phyloP scores from a whole-genome alignment of 768 basidiomycete genomes.

The Suillus weaverae region DNA sequence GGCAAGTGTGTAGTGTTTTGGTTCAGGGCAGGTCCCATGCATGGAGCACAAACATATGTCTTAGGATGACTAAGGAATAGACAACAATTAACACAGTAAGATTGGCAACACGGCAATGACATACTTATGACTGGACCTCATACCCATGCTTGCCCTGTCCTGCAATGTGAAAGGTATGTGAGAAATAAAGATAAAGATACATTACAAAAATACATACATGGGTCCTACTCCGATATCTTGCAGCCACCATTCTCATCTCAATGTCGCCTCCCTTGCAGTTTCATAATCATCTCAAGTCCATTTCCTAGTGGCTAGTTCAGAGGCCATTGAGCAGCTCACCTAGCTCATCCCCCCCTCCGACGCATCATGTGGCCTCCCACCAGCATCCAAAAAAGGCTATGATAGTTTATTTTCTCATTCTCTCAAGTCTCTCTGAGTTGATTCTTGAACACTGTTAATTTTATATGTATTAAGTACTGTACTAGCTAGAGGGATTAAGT shows the following conservation, averaged over 20 bases:
- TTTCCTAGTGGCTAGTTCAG: not conserved
- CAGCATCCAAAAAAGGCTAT: no score
- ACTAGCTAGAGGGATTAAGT: not conserved
- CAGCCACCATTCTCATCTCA: not conserved
- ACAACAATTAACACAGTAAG: not conserved
- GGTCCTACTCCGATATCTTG: not conserved
- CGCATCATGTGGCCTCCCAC: no score
- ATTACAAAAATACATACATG: not conserved
- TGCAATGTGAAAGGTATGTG: not conserved
- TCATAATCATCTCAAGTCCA: not conserved
- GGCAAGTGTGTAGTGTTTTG: not conserved
- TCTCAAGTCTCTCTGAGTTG: not conserved
- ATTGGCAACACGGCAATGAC: not conserved
- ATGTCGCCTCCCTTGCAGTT: not conserved
- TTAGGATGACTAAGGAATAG: not conserved
- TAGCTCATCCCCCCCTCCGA: no score
- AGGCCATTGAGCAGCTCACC: not conserved
- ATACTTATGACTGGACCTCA: not conserved
- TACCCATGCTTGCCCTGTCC: constrained; percentile 1
- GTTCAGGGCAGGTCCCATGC: not conserved
- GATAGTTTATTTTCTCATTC: no score
- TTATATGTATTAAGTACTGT: not conserved
- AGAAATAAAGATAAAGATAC: not conserved
- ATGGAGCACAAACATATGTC: not conserved
- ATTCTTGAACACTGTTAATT: no score